Evolutionary conservation across 805 yeast species (phyloP).

Genomic region (Myxozyma monticola): DNA sequence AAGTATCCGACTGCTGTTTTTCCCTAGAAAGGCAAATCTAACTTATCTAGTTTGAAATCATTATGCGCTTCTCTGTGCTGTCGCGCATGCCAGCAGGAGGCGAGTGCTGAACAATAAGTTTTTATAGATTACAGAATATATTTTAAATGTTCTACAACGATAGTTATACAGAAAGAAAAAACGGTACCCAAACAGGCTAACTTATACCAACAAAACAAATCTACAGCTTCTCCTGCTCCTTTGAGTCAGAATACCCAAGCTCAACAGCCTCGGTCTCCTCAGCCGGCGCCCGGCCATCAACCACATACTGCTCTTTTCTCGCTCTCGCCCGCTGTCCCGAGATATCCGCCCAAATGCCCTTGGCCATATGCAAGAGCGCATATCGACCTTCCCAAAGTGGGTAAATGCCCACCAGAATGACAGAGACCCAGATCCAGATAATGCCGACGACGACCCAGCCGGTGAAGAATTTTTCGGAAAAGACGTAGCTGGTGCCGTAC

Average conservation of each 20-base stretch:
- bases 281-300: slow-evolving; percentile 3
- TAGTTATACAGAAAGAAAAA: neutral
- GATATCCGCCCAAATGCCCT: slow-evolving; percentile 27
- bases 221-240: slow-evolving; percentile 7
- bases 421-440: slow-evolving; percentile 51
- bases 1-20: too few species aligned
- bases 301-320: neutral
- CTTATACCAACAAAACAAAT: neutral
- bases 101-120: too few species aligned
- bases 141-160: neutral
- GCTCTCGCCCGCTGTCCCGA: slow-evolving; percentile 1
- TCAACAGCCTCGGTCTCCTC: slow-evolving; percentile 7
- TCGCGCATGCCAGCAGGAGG: slow-evolving; percentile 1
- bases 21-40: too few species aligned
- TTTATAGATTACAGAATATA: neutral
- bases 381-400: slow-evolving; percentile 51
- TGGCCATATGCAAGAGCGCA: slow-evolving; percentile 40
- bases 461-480: slow-evolving; percentile 68
- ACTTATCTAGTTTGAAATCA: slow-evolving; percentile 10
- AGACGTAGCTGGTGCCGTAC: slow-evolving; percentile 73
- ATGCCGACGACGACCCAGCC: slow-evolving; percentile 81
- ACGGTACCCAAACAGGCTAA: neutral
- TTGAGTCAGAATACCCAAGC: neutral
- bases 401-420: slow-evolving; percentile 35
- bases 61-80: slow-evolving; percentile 13